Percentiles rank a stretch among this genome's conserved stretches.
Conservation (phyloP, 2,329 filamentous ascomycete genomes). For the Helicocarpus griseus region DNA sequence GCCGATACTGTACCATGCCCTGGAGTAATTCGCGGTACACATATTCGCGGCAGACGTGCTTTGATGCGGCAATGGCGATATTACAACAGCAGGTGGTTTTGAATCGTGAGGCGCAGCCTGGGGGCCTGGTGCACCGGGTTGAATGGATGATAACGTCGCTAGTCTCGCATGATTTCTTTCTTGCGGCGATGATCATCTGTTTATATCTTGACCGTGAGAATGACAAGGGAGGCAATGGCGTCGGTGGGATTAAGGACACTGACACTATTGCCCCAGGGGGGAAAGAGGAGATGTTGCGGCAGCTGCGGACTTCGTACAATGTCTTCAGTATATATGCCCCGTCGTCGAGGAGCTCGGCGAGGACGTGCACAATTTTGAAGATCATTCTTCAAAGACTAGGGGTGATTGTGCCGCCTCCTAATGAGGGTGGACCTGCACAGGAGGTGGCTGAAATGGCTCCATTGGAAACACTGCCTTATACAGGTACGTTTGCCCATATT, state of each 20-base stretch:
- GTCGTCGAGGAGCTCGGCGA: not conserved
- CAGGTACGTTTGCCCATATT: not conserved
- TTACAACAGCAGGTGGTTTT: slow-evolving; percentile 68
- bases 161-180: slow-evolving; percentile 51
- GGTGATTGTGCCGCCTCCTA: not conserved
- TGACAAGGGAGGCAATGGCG: not conserved
- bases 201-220: slow-evolving; percentile 24
- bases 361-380: not conserved
- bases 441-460: not conserved
- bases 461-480: not conserved
- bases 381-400: not conserved
- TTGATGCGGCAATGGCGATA: slow-evolving; percentile 76
- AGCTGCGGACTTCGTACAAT: slow-evolving; percentile 4
- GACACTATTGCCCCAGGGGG: not conserved
- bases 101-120: slow-evolving; percentile 47
- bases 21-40: slow-evolving; percentile 69
- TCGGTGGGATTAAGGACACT: too few species aligned
- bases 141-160: slow-evolving; percentile 51
- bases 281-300: slow-evolving; percentile 6
- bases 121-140: slow-evolving; percentile 43
- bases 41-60: slow-evolving; percentile 71
- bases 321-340: slow-evolving; percentile 1
- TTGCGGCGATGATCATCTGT: slow-evolving; percentile 53
- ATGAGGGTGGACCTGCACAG: not conserved
- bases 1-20: slow-evolving; percentile 70